Evolutionary conservation across 768 basidiomycete genomes (phyloP).

Genomic region (Mrakia frigida): DNA sequence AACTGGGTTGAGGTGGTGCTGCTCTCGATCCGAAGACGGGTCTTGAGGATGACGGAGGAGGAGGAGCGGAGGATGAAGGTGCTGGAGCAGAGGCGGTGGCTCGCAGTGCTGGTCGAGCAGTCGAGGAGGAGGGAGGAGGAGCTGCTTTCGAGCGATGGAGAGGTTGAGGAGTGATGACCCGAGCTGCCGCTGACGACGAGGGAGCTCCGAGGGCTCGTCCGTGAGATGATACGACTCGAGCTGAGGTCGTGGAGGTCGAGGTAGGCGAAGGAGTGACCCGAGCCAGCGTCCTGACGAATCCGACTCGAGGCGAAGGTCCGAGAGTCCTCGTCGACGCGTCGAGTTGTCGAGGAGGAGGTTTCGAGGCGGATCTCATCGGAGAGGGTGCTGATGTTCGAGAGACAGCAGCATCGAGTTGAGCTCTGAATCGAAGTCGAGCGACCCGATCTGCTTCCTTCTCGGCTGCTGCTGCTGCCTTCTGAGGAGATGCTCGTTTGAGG

Average conservation of each 20-base stretch:
- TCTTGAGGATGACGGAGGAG: not conserved
- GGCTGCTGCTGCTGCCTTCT: slow-evolving; percentile 7
- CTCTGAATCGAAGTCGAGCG: not conserved
- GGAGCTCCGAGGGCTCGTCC: not conserved
- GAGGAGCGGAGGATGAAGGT: not conserved
- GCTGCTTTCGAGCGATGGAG: not conserved
- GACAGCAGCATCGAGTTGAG: slow-evolving; percentile 10
- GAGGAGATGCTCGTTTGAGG: slow-evolving; percentile 13
- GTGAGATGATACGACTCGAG: not conserved
- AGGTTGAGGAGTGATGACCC: not conserved
- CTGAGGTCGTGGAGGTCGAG: not conserved
- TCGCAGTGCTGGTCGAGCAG: not conserved
- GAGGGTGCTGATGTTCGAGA: not conserved
- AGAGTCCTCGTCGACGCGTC: not conserved
- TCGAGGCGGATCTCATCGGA: not conserved
- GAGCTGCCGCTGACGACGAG: not conserved
- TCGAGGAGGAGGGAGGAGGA: not conserved
- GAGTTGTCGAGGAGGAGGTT: not conserved
- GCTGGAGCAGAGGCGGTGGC: not conserved
- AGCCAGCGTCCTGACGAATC: slow-evolving; percentile 6
- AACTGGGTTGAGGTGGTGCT: slow-evolving; percentile 15
- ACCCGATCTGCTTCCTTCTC: slow-evolving; percentile 7
- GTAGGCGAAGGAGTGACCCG: slow-evolving; percentile 10
- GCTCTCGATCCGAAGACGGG: not conserved
- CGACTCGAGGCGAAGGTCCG: slow-evolving; percentile 6